These are phyloP conservation scores for Phyllachora maydis DNA, from an alignment of 2,329 filamentous ascomycete species.

Conservation along the genomic window DNA sequence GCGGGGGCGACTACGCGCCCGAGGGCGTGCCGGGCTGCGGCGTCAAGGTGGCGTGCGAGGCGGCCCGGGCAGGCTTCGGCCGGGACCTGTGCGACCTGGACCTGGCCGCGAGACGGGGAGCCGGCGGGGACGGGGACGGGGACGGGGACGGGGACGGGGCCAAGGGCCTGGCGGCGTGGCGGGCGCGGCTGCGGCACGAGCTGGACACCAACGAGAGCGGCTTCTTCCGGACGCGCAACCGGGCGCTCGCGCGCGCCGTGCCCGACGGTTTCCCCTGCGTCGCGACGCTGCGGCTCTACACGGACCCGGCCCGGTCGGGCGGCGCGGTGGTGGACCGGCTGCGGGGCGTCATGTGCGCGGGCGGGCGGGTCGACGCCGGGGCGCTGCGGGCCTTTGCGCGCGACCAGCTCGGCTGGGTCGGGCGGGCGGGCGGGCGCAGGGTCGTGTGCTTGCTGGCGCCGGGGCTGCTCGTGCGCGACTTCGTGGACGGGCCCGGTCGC, in stretches of 20 bases:
- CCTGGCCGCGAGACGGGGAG: constrained; percentile 24
- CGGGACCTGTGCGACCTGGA: constrained; percentile 51
- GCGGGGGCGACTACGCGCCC: constrained; percentile 83
- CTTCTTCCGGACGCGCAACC: constrained; percentile 60
- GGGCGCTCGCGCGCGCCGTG: constrained; percentile 48
- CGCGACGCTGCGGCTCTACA: constrained; percentile 71
- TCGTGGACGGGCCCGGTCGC: constrained; percentile 13
- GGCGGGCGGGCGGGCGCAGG: constrained; percentile 59
- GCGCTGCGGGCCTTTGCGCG: constrained; percentile 54
- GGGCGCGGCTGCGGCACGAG: constrained; percentile 50
- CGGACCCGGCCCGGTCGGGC: constrained; percentile 62
- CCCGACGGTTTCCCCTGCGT: constrained; percentile 65
- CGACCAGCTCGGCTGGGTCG: constrained; percentile 75
- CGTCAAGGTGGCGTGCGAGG: constrained; percentile 73
- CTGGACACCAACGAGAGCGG: constrained; percentile 67
- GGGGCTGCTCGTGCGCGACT: constrained; percentile 45
- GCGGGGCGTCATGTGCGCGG: constrained; percentile 33
- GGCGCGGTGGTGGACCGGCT: constrained; percentile 32
- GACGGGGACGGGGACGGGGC: too few relatives aligned
- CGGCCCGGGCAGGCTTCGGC: constrained; percentile 75
- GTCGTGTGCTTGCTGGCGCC: constrained; percentile 66
- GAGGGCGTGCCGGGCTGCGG: constrained; percentile 78
- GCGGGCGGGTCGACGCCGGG: constrained; percentile 38
- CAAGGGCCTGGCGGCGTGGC: constrained; percentile 56
- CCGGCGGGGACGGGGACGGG: too few relatives aligned